Percentiles rank a stretch among this genome's conserved stretches.
These are phyloP conservation scores for Fraxinus pennsylvanica DNA, from an alignment of 257 asterid species.

Conservation along the genomic window DNA sequence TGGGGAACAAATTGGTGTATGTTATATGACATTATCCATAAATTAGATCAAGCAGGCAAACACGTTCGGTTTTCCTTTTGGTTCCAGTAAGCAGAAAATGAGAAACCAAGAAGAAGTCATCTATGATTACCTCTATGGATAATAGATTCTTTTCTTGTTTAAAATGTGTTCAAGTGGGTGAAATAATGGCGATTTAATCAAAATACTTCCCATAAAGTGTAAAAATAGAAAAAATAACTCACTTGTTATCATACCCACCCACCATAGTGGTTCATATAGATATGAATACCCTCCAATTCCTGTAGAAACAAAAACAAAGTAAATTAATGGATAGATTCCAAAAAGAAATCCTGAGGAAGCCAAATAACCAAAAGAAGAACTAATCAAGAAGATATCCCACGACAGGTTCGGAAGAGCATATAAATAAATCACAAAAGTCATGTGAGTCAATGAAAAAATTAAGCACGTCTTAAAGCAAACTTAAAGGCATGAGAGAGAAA, in stretches of 20 bases:
- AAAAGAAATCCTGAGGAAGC: slow-evolving; percentile 12
- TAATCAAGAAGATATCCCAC: background rate
- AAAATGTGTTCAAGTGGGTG: slow-evolving; percentile 4
- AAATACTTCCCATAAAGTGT: slow-evolving; percentile 1
- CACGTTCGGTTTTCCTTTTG: background rate
- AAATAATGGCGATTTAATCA: background rate
- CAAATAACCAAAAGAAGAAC: background rate
- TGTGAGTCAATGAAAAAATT: background rate
- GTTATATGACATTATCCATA: background rate
- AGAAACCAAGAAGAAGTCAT: slow-evolving; percentile 8
- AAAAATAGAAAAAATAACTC: slow-evolving; percentile 36
- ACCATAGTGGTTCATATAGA: slow-evolving; percentile 83
- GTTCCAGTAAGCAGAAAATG: background rate
- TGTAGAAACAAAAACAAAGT: slow-evolving; percentile 29
- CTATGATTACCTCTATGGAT: slow-evolving; percentile 1
- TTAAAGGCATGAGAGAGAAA: background rate
- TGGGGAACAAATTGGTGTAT: background rate
- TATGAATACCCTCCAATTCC: slow-evolving; percentile 91
- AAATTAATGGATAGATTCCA: background rate
- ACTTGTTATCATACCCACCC: slow-evolving; percentile 92
- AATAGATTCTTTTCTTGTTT: background rate
- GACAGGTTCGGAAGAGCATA: background rate
- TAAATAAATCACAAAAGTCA: background rate
- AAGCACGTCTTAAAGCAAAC: no score
- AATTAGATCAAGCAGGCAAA: background rate